Base-by-base conservation (phyloP, 257 asterid genomes). In the Gentiana straminea region DNA sequence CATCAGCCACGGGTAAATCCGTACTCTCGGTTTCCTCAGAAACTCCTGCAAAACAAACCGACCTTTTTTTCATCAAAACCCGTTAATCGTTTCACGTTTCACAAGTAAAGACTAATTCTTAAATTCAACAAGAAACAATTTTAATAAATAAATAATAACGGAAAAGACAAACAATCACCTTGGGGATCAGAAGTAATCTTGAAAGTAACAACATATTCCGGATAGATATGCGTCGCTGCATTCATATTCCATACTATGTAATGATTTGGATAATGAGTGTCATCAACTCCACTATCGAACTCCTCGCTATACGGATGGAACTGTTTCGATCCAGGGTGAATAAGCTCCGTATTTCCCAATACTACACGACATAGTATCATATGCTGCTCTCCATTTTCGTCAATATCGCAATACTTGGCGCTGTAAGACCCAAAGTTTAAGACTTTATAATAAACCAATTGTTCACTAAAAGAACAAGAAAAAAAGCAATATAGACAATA, bases 281-380 rank as follows among this genome's bases (percentile, higher is more conserved):
- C 75, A 77, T 92, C 97, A 32, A 84, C 86, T 45, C 99, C 99
- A 62, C 91, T 92, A 72, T 92, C 99, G 8, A 78, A 92, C 60
- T 86, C 82, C 71, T 85, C 94, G 46, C 73, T 73, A 75, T 94
- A 88, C 64, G 99, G 97, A 75, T 79, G 85, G 68, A 75, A 88
- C 77, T 92, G 99, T 53, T 74, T 73, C 37, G 86, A 85, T 65
- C 95, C 98, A 67, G 67, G 70, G 57, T 7, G 70, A 77, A 92
- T 76, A 66, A 65, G 77, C 84, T 92, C 99, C 94, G 70, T 75
- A 64, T 71, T 77, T 50, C 84, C 84, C 80, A 77, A 74, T 62
- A 77, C 71, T 53, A 77, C 80, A 60, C 68, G 74, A 61, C 84
- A 78, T 48, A 84, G 70, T 65, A 84, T 66, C 87, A 89, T 64